Evolutionary conservation across 2,329 filamentous ascomycete species (phyloP), one percentile per base, ranked within the genome.

Genomic region (Ophiostoma sp.): DNA sequence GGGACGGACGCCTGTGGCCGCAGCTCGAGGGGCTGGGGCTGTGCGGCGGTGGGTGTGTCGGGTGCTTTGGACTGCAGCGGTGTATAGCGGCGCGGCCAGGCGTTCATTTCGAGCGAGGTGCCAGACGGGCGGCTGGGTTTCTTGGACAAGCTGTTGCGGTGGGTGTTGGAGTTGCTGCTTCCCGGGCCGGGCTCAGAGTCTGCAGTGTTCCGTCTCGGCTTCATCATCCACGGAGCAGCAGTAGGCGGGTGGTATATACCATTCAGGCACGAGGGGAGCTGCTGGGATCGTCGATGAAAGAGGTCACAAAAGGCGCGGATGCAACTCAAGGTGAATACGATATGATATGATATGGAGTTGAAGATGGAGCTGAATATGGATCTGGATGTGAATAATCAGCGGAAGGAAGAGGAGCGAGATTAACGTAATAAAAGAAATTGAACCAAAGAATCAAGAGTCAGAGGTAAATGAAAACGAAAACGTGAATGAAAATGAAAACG

Each of bases 161-260:
- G 12, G 45, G 27, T 5, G 9, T 18, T 18, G 4, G 55, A 38
- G 27, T 41, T 41, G 38, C 40, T 66, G 67, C 55, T 40, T 36
- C 55, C 60, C 42, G 18, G 64, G 8, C 55, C 64, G 7, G 67
- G 36, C 36, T 68, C 67, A 16, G 67, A 68, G 44, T 68, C 67
- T 18, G 67, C 40, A 14, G 64, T 68, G 58, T 58, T 68, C 18
- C 67, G 64, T 41, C 67, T 47, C 6, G 64, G 38, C 38, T 66
- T 68, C 67, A 66, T 68, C n/a, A 27, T 27, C 27, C 27, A 27
- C 27, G 27, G 27, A 27, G 27, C 27, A 27, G 27, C 1, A 27
- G 27, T 27, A 27, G 27, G 27, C 27, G 27, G 27, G 27, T 27
- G 27, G 27, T 27, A 27, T 27, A 27, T 27, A 27, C 27, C 27